phyloP scores from a whole-genome alignment of 352 stramenopile genomes.

The Globisporangium cystogenes region DNA sequence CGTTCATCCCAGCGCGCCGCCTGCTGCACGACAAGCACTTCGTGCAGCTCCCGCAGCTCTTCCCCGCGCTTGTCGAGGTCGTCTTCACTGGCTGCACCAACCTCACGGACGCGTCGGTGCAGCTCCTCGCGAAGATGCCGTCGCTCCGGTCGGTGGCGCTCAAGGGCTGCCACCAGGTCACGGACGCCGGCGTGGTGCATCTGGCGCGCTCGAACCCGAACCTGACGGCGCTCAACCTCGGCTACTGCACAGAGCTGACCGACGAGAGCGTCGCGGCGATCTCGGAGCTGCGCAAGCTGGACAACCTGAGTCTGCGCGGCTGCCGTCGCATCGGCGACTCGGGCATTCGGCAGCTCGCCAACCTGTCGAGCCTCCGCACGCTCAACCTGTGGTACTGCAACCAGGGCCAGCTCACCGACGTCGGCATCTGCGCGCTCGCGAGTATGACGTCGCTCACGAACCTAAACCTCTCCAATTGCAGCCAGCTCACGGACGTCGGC shows the following conservation, averaged over 20 bases:
- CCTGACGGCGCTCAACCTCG: constrained; percentile 62
- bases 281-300: constrained; percentile 30
- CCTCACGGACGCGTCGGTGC: constrained; percentile 44
- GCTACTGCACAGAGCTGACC: constrained; percentile 73
- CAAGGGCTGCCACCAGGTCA: constrained; percentile 70
- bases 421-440: constrained; percentile 39
- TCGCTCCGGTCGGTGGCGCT: constrained; percentile 37
- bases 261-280: constrained; percentile 51
- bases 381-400: constrained; percentile 84
- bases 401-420: constrained; percentile 68
- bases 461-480: constrained; percentile 78
- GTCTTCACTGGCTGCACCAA: constrained; percentile 59
- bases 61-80: constrained; percentile 44
- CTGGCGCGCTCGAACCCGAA: constrained; percentile 14
- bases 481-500: constrained; percentile 59
- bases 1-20: constrained; percentile 49
- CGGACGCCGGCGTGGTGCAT: constrained; percentile 23
- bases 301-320: constrained; percentile 52
- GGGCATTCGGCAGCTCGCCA: constrained; percentile 37
- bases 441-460: constrained; percentile 51
- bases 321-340: constrained; percentile 52
- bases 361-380: constrained; percentile 31
- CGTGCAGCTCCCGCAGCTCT: constrained; percentile 28
- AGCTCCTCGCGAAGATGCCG: constrained; percentile 29
- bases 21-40: constrained; percentile 44